These are phyloP conservation scores for Cubamyces sp. DNA, from an alignment of 768 basidiomycete species.

Conservation along the genomic window DNA sequence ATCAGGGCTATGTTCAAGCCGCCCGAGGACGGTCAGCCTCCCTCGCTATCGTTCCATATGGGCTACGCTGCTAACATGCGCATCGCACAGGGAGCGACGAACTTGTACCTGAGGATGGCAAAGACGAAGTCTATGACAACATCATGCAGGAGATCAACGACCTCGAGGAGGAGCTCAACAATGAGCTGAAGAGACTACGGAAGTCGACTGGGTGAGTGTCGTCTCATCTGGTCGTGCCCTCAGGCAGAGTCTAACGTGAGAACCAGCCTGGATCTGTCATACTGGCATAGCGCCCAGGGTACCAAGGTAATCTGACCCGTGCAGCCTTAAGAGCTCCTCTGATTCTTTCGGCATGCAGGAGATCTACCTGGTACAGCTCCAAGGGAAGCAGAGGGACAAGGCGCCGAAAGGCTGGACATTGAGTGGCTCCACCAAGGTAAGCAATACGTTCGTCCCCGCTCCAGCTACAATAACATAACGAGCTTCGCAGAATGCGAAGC, in stretches of 20 bases:
- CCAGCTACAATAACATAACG: background rate
- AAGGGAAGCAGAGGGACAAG: slow-evolving; percentile 53
- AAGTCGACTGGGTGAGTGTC: slow-evolving; percentile 64
- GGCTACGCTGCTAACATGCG: background rate
- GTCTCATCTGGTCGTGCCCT: background rate
- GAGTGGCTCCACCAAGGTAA: slow-evolving; percentile 77
- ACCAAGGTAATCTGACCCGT: slow-evolving; percentile 59
- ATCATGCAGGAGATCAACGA: slow-evolving; percentile 70
- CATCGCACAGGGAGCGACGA: slow-evolving; percentile 56
- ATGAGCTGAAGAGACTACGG: slow-evolving; percentile 64
- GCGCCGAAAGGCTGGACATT: slow-evolving; percentile 89
- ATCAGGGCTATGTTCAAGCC: slow-evolving; percentile 72
- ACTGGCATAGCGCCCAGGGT: slow-evolving; percentile 81
- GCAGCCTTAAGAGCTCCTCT: background rate
- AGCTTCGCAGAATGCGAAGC: slow-evolving; percentile 58
- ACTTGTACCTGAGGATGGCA: slow-evolving; percentile 81
- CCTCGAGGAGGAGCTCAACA: slow-evolving; percentile 75
- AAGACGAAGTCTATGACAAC: slow-evolving; percentile 83
- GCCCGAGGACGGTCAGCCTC: slow-evolving; percentile 59
- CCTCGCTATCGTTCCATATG: background rate
- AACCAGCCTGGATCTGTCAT: slow-evolving; percentile 48
- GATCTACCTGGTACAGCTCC: slow-evolving; percentile 85
- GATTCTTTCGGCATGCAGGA: slow-evolving; percentile 52
- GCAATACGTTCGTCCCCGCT: background rate
- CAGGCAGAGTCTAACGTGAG: background rate